These are phyloP conservation scores for Agarophyton chilense DNA, from an alignment of 23 red algal genomes.

Conservation along the genomic window DNA sequence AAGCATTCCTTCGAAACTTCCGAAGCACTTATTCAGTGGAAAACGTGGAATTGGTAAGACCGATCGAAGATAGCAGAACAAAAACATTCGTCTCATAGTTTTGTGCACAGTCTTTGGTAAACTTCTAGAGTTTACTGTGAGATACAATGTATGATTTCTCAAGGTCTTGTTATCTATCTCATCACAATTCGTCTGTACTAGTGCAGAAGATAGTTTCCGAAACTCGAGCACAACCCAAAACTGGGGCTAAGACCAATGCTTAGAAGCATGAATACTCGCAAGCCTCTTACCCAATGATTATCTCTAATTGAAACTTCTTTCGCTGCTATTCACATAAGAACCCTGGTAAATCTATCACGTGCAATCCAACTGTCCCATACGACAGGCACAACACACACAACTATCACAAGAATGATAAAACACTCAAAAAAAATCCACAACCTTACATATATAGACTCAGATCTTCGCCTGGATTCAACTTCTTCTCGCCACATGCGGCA, in stretches of 20 bases:
- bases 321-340: neutral
- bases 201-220: too few species aligned
- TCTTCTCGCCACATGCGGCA: slow-evolving; percentile 12
- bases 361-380: neutral
- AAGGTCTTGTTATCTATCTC: too few species aligned
- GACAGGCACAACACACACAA: neutral
- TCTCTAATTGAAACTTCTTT: neutral
- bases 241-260: too few species aligned
- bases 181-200: too few species aligned
- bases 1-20: slow-evolving; percentile 71
- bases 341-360: neutral
- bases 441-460: neutral
- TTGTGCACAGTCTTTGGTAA: neutral
- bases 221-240: too few species aligned
- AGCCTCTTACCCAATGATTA: neutral
- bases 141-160: too few species aligned
- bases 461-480: neutral
- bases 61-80: slow-evolving; percentile 55
- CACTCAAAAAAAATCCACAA: neutral
- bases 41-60: slow-evolving; percentile 88
- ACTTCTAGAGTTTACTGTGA: neutral
- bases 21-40: slow-evolving; percentile 88
- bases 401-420: neutral
- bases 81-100: neutral
- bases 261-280: neutral